Evolutionary conservation across 371 early-diverging fungal species (phyloP).

Genomic region (Actinomortierella ambigua): DNA sequence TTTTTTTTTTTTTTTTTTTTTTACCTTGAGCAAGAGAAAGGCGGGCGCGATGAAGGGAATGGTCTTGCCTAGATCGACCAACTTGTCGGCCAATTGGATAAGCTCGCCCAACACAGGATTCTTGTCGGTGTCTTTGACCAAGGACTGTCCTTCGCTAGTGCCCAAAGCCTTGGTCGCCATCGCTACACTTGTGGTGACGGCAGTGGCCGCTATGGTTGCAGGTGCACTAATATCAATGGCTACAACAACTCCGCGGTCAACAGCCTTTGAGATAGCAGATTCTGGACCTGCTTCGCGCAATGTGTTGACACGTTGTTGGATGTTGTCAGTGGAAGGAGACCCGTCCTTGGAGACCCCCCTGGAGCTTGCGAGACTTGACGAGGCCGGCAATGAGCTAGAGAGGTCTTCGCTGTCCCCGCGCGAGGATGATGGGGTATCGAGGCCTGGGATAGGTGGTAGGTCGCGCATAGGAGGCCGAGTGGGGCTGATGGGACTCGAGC

Average conservation of each 20-base stretch:
- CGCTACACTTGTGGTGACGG: constrained; percentile 13
- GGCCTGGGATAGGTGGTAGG: constrained; percentile 30
- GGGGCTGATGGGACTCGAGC: constrained; percentile 11
- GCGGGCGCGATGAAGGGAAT: constrained; percentile 55
- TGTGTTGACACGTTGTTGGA: constrained; percentile 10
- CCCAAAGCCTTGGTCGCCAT: constrained; percentile 15
- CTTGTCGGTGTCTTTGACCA: constrained; percentile 15
- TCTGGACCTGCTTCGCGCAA: neutral
- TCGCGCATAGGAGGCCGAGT: constrained; percentile 32
- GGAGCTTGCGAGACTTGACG: neutral
- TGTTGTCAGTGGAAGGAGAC: constrained; percentile 10
- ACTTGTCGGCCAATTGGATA: constrained; percentile 45
- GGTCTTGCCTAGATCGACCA: constrained; percentile 49
- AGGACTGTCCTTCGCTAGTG: neutral
- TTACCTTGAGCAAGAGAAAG: constrained; percentile 49
- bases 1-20: too few relatives aligned
- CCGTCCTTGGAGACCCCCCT: neutral
- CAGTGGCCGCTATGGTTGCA: constrained; percentile 1
- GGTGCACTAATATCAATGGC: constrained; percentile 7
- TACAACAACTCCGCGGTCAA: constrained; percentile 16
- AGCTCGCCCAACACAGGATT: constrained; percentile 33
- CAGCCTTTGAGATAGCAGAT: neutral
- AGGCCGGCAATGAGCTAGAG: neutral
- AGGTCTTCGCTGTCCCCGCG: neutral
- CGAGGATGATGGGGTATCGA: neutral